These are phyloP conservation scores for Fusarium sp. DNA, from an alignment of 2,329 filamentous ascomycete genomes.

Conservation along the genomic window DNA sequence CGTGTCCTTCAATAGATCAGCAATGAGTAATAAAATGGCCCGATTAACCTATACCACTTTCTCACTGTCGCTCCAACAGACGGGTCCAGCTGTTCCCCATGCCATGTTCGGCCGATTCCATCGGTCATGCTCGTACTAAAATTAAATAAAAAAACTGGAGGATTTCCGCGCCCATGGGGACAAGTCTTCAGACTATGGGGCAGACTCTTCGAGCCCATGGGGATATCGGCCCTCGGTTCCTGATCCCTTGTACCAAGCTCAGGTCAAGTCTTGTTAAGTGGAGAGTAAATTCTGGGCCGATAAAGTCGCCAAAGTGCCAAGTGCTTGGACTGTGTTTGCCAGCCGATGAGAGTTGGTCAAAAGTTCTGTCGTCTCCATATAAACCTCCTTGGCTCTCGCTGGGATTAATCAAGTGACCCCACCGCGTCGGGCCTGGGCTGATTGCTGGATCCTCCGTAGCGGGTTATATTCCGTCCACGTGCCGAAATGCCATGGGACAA, in stretches of 20 bases:
- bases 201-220: neutral
- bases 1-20: neutral
- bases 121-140: neutral
- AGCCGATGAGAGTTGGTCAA: conserved; percentile 15
- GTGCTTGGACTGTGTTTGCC: conserved; percentile 8
- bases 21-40: neutral
- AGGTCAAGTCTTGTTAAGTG: conserved; percentile 28
- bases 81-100: neutral
- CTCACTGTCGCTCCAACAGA: neutral
- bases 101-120: neutral
- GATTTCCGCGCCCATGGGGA: neutral
- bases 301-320: conserved; percentile 19
- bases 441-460: neutral
- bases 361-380: conserved; percentile 15
- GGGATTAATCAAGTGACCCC: conserved; percentile 18
- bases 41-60: neutral
- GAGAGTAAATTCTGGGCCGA: conserved; percentile 5
- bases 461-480: conserved; percentile 1
- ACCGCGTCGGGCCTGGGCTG: neutral
- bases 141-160: neutral
- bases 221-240: conserved; percentile 30
- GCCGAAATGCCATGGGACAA: neutral
- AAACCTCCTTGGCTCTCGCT: conserved; percentile 6
- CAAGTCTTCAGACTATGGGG: neutral
- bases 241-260: conserved; percentile 2